phyloP scores from a whole-genome alignment of 192 early-diverging fungal species.

The Oehlia diaphana region DNA sequence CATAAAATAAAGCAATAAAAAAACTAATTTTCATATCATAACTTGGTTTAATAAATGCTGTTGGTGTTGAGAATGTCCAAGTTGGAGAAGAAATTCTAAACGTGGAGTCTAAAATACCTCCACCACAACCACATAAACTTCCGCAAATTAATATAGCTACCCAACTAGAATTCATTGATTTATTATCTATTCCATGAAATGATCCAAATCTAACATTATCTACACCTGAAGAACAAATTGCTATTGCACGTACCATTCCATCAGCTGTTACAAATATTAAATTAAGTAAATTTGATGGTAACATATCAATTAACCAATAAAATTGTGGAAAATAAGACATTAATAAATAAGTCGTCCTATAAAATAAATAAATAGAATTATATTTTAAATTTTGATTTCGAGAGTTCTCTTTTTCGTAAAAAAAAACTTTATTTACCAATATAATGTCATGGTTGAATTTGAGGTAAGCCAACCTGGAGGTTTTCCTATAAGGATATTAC shows the following conservation, averaged over 20 bases:
- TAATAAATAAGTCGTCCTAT: neutral
- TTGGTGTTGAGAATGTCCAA: slow-evolving; percentile 10
- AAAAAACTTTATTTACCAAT: slow-evolving; percentile 14
- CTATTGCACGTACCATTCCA: neutral
- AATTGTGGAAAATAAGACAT: slow-evolving; percentile 4
- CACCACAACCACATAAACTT: slow-evolving; percentile 22
- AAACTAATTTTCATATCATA: slow-evolving; percentile 25
- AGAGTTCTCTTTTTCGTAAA: neutral
- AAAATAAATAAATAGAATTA: neutral
- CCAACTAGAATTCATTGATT: slow-evolving; percentile 18
- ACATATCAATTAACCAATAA: neutral
- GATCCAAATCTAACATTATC: neutral
- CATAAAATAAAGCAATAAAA: slow-evolving; percentile 13
- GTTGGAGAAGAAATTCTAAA: neutral
- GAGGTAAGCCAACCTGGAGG: slow-evolving; percentile 18
- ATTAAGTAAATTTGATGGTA: slow-evolving; percentile 3
- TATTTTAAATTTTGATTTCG: neutral
- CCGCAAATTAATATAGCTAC: slow-evolving; percentile 21
- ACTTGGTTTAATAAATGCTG: slow-evolving; percentile 8
- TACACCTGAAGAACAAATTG: slow-evolving; percentile 12
- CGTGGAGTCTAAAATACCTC: neutral
- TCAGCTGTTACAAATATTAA: slow-evolving; percentile 5
- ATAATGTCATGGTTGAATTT: slow-evolving; percentile 10
- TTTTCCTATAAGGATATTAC: neutral
- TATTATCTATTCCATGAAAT: neutral